Conservation (phyloP, 2,329 filamentous ascomycete species). For the Hypoxylon sp. region DNA sequence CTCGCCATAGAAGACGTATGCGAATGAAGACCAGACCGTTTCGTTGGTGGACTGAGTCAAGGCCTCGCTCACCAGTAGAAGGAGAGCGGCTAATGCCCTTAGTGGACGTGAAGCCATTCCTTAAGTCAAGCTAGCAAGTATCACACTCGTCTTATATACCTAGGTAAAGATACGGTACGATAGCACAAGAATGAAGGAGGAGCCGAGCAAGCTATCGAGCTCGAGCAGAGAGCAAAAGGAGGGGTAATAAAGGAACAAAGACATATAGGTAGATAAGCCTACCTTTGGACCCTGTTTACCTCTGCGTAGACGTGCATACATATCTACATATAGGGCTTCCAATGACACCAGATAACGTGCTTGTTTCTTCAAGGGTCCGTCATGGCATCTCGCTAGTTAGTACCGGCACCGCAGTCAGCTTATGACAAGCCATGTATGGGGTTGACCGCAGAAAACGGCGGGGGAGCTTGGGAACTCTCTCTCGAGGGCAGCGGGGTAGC, state of each 20-base stretch:
- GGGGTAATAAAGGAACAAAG: constrained; percentile 38
- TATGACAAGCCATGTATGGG: constrained; percentile 19
- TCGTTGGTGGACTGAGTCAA: constrained; percentile 55
- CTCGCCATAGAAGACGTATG: constrained; percentile 68
- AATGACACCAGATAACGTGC: constrained; percentile 43
- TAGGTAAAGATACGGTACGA: constrained; percentile 12
- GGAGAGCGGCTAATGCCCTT: constrained; percentile 33
- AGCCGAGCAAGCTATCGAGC: constrained; percentile 29
- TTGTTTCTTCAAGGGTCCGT: constrained; percentile 33
- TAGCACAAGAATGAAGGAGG: constrained; percentile 16
- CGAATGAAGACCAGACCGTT: constrained; percentile 65
- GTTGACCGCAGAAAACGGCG: constrained; percentile 30
- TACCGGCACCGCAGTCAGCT: constrained; percentile 14
- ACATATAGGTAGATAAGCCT: constrained; percentile 3
- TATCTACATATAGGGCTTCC: constrained; percentile 23
- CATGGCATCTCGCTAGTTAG: constrained; percentile 32
- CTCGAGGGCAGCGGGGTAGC: constrained; percentile 35
- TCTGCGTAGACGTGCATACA: constrained; percentile 26
- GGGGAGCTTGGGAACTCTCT: constrained; percentile 36
- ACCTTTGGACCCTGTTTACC: constrained; percentile 29
- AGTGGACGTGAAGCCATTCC: constrained; percentile 41
- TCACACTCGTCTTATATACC: constrained; percentile 8
- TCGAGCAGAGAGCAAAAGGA: constrained; percentile 36
- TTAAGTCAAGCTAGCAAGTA: constrained; percentile 4
- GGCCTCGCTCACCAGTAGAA: constrained; percentile 45